Evolutionary conservation across 83 land plant species (phyloP).

Genomic region (Diphasiastrum complanatum): DNA sequence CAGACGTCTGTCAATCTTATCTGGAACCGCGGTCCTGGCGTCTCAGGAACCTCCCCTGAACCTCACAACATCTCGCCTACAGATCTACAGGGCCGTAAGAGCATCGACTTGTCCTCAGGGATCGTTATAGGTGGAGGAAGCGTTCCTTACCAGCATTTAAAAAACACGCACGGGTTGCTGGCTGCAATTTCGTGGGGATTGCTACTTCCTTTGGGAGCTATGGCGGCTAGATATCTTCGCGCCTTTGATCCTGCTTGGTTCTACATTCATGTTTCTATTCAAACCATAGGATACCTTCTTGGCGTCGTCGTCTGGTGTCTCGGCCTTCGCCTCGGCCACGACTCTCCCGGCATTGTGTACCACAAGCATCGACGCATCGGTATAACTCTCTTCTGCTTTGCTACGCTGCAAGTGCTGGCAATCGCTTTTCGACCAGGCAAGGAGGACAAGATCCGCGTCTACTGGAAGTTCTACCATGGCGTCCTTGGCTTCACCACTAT

Average conservation of each 20-base stretch:
- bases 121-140: not conserved
- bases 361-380: constrained; percentile 39
- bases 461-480: constrained; percentile 70
- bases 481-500: constrained; percentile 43
- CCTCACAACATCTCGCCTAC: constrained; percentile 11
- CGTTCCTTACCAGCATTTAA: not conserved
- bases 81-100: not conserved
- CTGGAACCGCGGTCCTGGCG: constrained; percentile 45
- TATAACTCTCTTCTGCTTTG: constrained; percentile 39
- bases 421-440: constrained; percentile 50
- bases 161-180: constrained; percentile 7
- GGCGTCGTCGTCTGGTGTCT: constrained; percentile 40
- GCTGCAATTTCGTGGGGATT: constrained; percentile 24
- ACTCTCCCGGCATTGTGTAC: constrained; percentile 29
- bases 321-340: constrained; percentile 39
- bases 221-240: not conserved
- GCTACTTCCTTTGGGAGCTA: not conserved
- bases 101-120: constrained; percentile 11
- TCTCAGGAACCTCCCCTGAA: constrained; percentile 21
- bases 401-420: constrained; percentile 51
- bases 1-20: constrained; percentile 28
- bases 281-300: constrained; percentile 29
- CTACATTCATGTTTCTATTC: constrained; percentile 52
- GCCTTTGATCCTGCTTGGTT: constrained; percentile 50
- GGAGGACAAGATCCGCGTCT: constrained; percentile 51